Percentiles rank a stretch among this genome's conserved stretches.
Evolutionary conservation across 2,329 filamentous ascomycete species (phyloP).

Genomic region (Claviceps pazoutovae): DNA sequence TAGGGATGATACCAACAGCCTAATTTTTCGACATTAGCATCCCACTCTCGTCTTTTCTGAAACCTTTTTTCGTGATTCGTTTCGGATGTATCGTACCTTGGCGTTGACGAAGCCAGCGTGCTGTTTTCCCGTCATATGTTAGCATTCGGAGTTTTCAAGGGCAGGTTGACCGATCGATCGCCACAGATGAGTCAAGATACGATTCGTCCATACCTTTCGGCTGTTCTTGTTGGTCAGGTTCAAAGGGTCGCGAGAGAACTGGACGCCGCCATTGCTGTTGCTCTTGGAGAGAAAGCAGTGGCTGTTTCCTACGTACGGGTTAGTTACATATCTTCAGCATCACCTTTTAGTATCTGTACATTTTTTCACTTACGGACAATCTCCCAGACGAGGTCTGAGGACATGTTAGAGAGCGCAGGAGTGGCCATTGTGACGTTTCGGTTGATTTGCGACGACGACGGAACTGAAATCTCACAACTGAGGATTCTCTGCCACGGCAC

Average conservation of each 20-base stretch:
- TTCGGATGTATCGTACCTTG: conserved; percentile 48
- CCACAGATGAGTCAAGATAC: neutral
- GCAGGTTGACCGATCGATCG: neutral
- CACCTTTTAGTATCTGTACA: neutral
- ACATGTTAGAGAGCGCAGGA: conserved; percentile 56
- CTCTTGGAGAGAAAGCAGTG: conserved; percentile 91
- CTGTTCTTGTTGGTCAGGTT: conserved; percentile 87
- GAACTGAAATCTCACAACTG: conserved; percentile 7
- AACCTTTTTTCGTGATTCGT: neutral
- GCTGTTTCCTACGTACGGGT: conserved; percentile 49
- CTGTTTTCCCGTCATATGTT: conserved; percentile 31
- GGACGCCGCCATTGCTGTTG: conserved; percentile 60
- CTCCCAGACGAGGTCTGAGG: conserved; percentile 88
- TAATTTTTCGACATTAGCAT: conserved; percentile 22
- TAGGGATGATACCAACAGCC: conserved; percentile 69
- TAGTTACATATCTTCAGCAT: neutral
- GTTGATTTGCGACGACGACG: conserved; percentile 14
- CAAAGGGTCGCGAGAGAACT: conserved; percentile 87
- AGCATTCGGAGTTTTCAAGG: conserved; percentile 14
- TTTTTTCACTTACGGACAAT: conserved; percentile 74
- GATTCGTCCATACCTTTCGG: conserved; percentile 54
- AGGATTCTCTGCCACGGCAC: conserved; percentile 9
- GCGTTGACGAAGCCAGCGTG: conserved; percentile 86
- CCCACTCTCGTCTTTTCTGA: conserved; percentile 1
- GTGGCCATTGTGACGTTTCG: conserved; percentile 38